These are phyloP conservation scores for Hypsizygus marmoreus DNA, from an alignment of 768 basidiomycete species.

Conservation along the genomic window DNA sequence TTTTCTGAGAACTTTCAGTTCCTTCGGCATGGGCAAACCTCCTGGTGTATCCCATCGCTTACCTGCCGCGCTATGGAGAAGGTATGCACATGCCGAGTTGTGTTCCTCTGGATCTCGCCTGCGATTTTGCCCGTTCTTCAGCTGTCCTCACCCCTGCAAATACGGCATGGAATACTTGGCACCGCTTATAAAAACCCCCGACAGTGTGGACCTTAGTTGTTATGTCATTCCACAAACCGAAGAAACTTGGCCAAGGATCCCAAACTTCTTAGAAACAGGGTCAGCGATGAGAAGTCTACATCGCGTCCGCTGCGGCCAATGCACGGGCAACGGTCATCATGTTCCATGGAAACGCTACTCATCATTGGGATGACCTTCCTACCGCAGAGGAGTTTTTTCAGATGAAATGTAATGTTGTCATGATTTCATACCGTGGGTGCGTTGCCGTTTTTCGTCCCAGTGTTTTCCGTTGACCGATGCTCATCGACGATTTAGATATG, in stretches of 20 bases:
- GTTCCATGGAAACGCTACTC: slow-evolving; percentile 85
- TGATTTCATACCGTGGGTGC: slow-evolving; percentile 87
- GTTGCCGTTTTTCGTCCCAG: too few species aligned
- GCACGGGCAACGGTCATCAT: slow-evolving; percentile 76
- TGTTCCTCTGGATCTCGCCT: too few species aligned
- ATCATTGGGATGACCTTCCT: slow-evolving; percentile 73
- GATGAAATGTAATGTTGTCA: slow-evolving; percentile 82
- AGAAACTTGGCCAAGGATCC: slow-evolving; percentile 3
- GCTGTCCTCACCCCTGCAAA: slow-evolving; percentile 12
- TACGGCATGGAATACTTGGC: slow-evolving; percentile 13
- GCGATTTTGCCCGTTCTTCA: too few species aligned
- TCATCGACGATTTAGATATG: too few species aligned
- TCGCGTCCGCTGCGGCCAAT: slow-evolving; percentile 17
- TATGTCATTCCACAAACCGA: slow-evolving; percentile 17
- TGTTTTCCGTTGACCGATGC: too few species aligned
- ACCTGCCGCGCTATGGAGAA: too few species aligned
- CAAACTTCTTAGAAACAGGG: neutral
- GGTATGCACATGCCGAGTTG: too few species aligned
- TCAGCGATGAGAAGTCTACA: slow-evolving; percentile 11
- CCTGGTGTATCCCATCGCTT: slow-evolving; percentile 20
- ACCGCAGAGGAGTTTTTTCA: slow-evolving; percentile 65
- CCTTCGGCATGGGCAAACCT: slow-evolving; percentile 16
- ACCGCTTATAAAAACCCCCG: slow-evolving; percentile 13
- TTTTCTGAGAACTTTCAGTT: too few species aligned
- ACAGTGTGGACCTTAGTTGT: slow-evolving; percentile 16